These are phyloP conservation scores for Warburgia ugandensis DNA, from an alignment of 164 flowering plant genomes.

Conservation along the genomic window DNA sequence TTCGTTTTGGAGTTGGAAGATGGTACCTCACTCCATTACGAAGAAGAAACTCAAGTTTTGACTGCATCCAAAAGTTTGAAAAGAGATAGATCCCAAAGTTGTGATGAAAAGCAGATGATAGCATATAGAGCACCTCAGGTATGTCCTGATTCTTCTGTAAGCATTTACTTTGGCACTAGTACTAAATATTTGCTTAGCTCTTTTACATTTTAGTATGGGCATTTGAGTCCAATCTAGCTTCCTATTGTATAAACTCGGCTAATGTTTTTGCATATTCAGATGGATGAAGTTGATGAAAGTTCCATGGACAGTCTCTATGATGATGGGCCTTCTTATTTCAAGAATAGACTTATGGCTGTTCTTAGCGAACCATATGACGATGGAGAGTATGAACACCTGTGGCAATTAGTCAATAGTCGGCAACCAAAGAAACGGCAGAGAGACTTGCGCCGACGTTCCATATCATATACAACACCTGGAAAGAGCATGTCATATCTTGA, in stretches of 20 bases:
- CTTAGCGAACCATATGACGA: conserved; percentile 26
- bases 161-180: not conserved
- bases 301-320: conserved; percentile 2
- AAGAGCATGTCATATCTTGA: conserved; percentile 36
- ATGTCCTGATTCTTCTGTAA: conserved; percentile 10
- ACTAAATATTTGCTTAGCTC: not conserved
- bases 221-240: not conserved
- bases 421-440: conserved; percentile 10
- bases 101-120: not conserved
- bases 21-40: conserved; percentile 18
- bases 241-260: no score
- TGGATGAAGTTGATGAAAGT: conserved; percentile 8
- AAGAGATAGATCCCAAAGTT: not conserved
- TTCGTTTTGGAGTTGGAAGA: conserved; percentile 11
- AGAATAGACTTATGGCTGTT: conserved; percentile 19
- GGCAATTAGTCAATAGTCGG: conserved; percentile 5
- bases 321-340: conserved; percentile 7
- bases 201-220: not conserved
- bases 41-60: conserved; percentile 9
- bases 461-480: conserved; percentile 8
- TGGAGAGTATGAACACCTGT: conserved; percentile 19
- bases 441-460: conserved; percentile 19
- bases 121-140: conserved; percentile 8
- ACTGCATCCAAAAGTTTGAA: conserved; percentile 20
- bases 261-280: conserved; percentile 12